Percentiles rank a stretch among this genome's conserved stretches.
Evolutionary conservation across 805 yeast species (phyloP).

Genomic region (Saturnispora gosingensis): DNA sequence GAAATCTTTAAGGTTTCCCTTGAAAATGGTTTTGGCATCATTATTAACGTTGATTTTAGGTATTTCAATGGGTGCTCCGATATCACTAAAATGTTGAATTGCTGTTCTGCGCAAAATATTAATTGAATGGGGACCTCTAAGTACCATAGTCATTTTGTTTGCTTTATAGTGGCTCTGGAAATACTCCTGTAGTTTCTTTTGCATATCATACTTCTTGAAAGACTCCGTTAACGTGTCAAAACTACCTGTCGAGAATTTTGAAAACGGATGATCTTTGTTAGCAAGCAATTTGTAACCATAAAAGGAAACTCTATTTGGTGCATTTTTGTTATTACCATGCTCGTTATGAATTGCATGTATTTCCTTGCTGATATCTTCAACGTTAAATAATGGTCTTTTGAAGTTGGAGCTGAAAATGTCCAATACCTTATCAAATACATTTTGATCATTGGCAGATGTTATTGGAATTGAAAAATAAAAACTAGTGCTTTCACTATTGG

Average conservation of each 20-base stretch:
- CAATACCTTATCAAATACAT: conserved; percentile 38
- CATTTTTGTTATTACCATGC: conserved; percentile 44
- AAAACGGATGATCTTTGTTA: conserved; percentile 41
- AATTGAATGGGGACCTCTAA: conserved; percentile 60
- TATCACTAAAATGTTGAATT: conserved; percentile 31
- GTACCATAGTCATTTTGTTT: conserved; percentile 45
- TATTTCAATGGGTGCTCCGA: conserved; percentile 14
- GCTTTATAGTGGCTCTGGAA: conserved; percentile 35
- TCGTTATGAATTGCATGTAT: conserved; percentile 57
- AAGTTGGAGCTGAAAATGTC: conserved; percentile 45
- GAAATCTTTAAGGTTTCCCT: not conserved
- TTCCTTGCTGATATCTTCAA: conserved; percentile 37
- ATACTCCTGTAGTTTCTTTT: conserved; percentile 30
- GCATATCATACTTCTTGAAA: conserved; percentile 29
- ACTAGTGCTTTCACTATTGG: conserved; percentile 58
- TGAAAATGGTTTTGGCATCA: not conserved
- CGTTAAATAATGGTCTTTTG: conserved; percentile 40
- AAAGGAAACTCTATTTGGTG: conserved; percentile 38
- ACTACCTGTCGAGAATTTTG: conserved; percentile 59
- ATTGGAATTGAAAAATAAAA: conserved; percentile 56
- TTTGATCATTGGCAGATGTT: conserved; percentile 14
- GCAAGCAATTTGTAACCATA: conserved; percentile 52
- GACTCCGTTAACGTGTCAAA: conserved; percentile 36
- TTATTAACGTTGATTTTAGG: not conserved
- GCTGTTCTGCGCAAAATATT: conserved; percentile 48